These are phyloP conservation scores for Medicago truncatula DNA, from an alignment of 306 rosid genomes.

Conservation along the genomic window MtrunA17r5.0-ANR NC_053042.1:17036001-17036500, in stretches of 20 bases:
- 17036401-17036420: conserved; percentile 90
- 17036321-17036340: conserved; percentile 84
- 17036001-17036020: conserved; percentile 59
- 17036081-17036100: conserved; percentile 80
- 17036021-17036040: conserved; percentile 77
- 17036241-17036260: conserved; percentile 84
- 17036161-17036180: conserved; percentile 91
- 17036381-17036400: conserved; percentile 87
- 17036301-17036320: conserved; percentile 82
- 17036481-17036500: conserved; percentile 83
- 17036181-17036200: conserved; percentile 75
- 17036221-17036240: conserved; percentile 89
- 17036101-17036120: conserved; percentile 80
- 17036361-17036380: conserved; percentile 77
- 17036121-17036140: conserved; percentile 75
- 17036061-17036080: conserved; percentile 96
- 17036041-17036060: conserved; percentile 70
- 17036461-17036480: conserved; percentile 85
- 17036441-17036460: conserved; percentile 87
- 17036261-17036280: conserved; percentile 85
- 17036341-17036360: conserved; percentile 78
- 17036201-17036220: conserved; percentile 73
- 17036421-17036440: conserved; percentile 86
- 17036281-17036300: conserved; percentile 85
- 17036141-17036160: conserved; percentile 89